A percentile compares a stretch with the other conserved stretches of the same genome.
Evolutionary conservation across 192 early-diverging fungal genomes (phyloP).

Genomic region (Endogone sp.): DNA sequence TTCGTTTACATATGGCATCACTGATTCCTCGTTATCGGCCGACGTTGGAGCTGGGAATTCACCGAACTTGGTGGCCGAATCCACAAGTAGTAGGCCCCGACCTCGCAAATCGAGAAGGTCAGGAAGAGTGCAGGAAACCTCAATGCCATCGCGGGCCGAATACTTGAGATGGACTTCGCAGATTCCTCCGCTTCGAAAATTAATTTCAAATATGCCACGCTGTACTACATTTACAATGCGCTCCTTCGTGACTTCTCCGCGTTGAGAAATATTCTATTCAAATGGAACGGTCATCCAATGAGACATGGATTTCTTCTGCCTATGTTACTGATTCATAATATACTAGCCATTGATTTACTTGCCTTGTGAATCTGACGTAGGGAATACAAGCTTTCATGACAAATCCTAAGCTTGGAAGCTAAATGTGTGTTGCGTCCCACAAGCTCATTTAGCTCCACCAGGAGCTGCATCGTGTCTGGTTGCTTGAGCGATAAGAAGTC

Average conservation of each 20-base stretch:
- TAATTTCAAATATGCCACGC: slow-evolving; percentile 11
- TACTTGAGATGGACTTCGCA: slow-evolving; percentile 10
- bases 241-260: slow-evolving; percentile 14
- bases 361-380: slow-evolving; percentile 15
- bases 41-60: neutral
- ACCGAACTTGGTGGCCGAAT: neutral
- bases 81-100: slow-evolving; percentile 13
- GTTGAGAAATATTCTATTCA: slow-evolving; percentile 11
- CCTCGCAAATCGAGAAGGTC: slow-evolving; percentile 20
- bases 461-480: neutral
- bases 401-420: slow-evolving; percentile 6
- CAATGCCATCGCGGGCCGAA: neutral
- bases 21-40: neutral
- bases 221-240: slow-evolving; percentile 13
- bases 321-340: too few relatives aligned
- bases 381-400: slow-evolving; percentile 4
- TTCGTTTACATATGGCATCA: neutral
- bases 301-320: too few relatives aligned
- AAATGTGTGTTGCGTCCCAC: neutral
- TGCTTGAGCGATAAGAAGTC: neutral
- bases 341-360: too few relatives aligned
- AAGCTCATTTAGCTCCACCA: neutral
- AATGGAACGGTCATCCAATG: too few relatives aligned
- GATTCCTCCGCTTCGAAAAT: neutral
- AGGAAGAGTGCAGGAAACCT: neutral